Evolutionary conservation across 495 filamentous ascomycete genomes (phyloP).

Genomic region (Hypoxylon rickii): DNA sequence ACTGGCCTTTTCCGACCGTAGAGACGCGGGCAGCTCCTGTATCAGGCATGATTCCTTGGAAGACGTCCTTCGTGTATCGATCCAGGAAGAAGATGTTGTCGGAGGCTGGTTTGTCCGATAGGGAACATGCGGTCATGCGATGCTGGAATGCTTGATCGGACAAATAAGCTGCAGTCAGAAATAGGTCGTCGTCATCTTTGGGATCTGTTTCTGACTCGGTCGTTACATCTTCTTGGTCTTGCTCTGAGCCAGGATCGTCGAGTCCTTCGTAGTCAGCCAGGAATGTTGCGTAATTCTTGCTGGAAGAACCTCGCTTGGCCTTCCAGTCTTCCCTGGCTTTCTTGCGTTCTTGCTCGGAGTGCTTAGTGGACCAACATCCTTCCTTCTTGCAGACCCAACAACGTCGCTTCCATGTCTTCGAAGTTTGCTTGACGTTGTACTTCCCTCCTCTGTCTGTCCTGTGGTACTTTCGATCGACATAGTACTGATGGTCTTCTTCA

Average conservation of each 20-base stretch:
- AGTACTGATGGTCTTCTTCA: not conserved
- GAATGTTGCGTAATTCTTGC: not conserved
- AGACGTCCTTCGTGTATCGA: not conserved
- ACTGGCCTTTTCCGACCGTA: not conserved
- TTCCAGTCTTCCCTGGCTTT: not conserved
- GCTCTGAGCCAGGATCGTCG: not conserved
- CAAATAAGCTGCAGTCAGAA: not conserved
- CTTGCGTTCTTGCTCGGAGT: not conserved
- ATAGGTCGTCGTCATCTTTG: not conserved
- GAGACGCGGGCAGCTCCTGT: not conserved
- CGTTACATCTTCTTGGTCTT: not conserved
- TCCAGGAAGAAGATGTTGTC: not conserved
- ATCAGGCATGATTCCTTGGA: not conserved
- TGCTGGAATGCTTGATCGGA: not conserved
- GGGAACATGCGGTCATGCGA: not conserved
- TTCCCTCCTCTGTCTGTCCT: not conserved
- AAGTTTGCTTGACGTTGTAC: not conserved
- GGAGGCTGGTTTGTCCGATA: not conserved
- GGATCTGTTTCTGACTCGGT: not conserved
- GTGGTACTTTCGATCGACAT: not conserved
- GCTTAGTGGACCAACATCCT: constrained; percentile 1
- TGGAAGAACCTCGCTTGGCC: not conserved
- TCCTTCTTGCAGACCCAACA: not conserved
- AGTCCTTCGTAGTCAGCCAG: not conserved
- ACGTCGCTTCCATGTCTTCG: not conserved